phyloP scores from a whole-genome alignment of 164 flowering plant genomes.

The Umbellularia californica region DNA sequence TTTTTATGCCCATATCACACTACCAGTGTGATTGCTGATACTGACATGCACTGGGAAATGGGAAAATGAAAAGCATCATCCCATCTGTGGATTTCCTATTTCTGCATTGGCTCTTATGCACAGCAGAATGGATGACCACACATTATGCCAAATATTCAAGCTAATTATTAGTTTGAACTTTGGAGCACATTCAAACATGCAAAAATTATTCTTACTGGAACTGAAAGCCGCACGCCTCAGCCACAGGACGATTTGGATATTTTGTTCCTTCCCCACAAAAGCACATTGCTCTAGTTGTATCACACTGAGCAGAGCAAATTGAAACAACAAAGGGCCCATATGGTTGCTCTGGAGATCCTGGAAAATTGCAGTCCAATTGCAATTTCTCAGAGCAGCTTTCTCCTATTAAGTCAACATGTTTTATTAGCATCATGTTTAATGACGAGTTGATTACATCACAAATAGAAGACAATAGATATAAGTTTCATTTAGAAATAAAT shows the following conservation, averaged over 20 bases:
- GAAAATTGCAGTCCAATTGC: slow-evolving; percentile 66
- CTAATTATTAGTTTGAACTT: too few species aligned
- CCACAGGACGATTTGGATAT: slow-evolving; percentile 92
- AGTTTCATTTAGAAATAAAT: background rate
- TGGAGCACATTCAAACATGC: background rate
- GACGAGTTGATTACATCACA: background rate
- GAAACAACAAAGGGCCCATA: slow-evolving; percentile 94
- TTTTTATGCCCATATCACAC: too few species aligned
- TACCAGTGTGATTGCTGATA: too few species aligned
- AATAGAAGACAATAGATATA: background rate
- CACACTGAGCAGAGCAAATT: slow-evolving; percentile 82
- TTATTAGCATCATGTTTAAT: background rate
- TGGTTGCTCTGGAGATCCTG: slow-evolving; percentile 56
- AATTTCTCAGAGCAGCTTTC: slow-evolving; percentile 71
- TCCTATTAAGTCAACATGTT: slow-evolving; percentile 40
- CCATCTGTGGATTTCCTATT: too few species aligned
- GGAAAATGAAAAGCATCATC: too few species aligned
- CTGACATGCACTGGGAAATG: too few species aligned
- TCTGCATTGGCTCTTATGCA: too few species aligned
- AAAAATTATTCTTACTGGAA: slow-evolving; percentile 43
- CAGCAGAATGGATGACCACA: too few species aligned
- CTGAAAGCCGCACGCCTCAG: slow-evolving; percentile 92
- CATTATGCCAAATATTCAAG: too few species aligned
- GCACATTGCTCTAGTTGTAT: slow-evolving; percentile 93
- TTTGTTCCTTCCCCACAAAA: slow-evolving; percentile 97